Base-by-base conservation (phyloP, 768 basidiomycete genomes). In the Mycena epipterygia region DNA sequence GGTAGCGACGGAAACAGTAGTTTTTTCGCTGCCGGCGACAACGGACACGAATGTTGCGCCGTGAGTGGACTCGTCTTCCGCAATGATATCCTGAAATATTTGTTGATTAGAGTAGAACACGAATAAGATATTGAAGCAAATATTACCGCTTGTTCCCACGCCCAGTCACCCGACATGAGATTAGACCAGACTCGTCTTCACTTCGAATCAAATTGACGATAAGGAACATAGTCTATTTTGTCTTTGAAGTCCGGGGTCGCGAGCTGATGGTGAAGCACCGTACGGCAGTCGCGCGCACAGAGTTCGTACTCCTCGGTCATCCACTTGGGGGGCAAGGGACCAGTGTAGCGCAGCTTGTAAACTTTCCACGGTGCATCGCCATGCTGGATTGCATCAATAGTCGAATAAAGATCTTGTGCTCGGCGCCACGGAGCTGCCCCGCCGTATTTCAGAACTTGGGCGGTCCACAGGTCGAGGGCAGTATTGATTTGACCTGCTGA, bases 101-200 rank as follows among this genome's bases (percentile, higher is more conserved):
- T 56, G 8, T 9, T 13, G 6, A 27, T n/a, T 9, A 25, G 21
- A 52, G 6, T 14, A 39, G 5, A 23, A 39, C 14, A 32, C n/a
- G n/a, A 8, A 12, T 13, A 25, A 27, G n/a, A 39, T 27, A n/a
- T n/a, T n/a, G n/a, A 63, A 74, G 4, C 67, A n/a, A n/a, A n/a
- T n/a, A n/a, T n/a, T n/a, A 84, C 83, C n/a, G 81, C 78, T 68
- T 84, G 74, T 25, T 68, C 72, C 74, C 75, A 80, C 0, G 79
- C 75, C 82, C 82, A 83, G 59, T 81, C 65, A 2, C 75, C 82
- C 3, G 82, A 84, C 81, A 85, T 82, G 0, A 84, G 49, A 64
- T 82, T 78, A 0, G 74, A 75, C 58, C 72, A 83, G 6, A 68
- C 57, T 1, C 76, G 64, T 7, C 77, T 60, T 1, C 72, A 75